A percentile compares a stretch with the other conserved stretches of the same genome.
phyloP scores from a whole-genome alignment of 176 grass and related monocot species.

The Aegilops longissima region DNA sequence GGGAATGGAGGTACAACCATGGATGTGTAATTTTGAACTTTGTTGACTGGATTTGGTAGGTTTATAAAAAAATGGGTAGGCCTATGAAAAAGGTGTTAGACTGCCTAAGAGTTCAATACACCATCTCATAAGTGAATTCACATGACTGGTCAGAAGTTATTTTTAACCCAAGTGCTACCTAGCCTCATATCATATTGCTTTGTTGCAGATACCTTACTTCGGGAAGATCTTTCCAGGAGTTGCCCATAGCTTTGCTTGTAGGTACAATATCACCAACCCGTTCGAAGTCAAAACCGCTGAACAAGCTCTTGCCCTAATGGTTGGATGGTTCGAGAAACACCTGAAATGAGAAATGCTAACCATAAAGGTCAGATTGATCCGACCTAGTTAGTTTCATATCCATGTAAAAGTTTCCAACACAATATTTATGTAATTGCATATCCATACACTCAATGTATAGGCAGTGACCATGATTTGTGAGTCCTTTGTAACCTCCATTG shows the following conservation, averaged over 20 bases:
- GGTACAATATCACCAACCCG: slow-evolving; percentile 5
- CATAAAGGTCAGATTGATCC: neutral
- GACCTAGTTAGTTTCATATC: neutral
- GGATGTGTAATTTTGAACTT: too few species aligned
- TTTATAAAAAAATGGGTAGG: too few species aligned
- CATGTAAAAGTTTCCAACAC: neutral
- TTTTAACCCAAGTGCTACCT: neutral
- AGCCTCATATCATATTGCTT: neutral
- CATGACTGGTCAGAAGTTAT: too few species aligned
- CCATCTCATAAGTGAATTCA: too few species aligned
- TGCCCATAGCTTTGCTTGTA: slow-evolving; percentile 13
- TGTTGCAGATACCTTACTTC: slow-evolving; percentile 39
- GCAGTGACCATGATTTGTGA: too few species aligned
- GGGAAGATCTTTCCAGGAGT: slow-evolving; percentile 17
- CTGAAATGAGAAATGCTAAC: neutral
- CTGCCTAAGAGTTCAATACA: neutral
- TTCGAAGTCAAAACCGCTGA: slow-evolving; percentile 22
- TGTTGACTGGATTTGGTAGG: too few species aligned
- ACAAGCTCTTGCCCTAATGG: slow-evolving; percentile 10
- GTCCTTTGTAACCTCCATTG: neutral
- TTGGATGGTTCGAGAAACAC: slow-evolving; percentile 34
- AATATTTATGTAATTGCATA: neutral
- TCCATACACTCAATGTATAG: too few species aligned
- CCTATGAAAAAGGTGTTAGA: too few species aligned
- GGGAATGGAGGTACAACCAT: too few species aligned